These are phyloP conservation scores for Stramenopiles sp. DNA, from an alignment of 352 stramenopile genomes.

Conservation along the genomic window DNA sequence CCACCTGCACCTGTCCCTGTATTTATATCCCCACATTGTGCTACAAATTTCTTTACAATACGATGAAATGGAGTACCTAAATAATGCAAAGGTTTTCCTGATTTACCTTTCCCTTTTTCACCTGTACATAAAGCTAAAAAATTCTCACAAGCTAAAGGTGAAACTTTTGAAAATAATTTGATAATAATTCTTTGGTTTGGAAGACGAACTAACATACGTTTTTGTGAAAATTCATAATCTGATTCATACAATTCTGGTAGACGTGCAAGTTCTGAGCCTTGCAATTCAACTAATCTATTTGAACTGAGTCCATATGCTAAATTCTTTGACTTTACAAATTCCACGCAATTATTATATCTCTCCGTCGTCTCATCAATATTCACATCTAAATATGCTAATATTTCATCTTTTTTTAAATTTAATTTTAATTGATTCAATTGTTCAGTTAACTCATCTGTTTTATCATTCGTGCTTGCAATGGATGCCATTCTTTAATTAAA, in stretches of 20 bases:
- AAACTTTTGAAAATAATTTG: not conserved
- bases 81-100: not conserved
- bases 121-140: not conserved
- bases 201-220: not conserved
- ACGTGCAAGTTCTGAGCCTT: constrained; percentile 1
- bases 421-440: no score
- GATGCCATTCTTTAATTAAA: no score
- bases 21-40: not conserved
- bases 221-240: not conserved
- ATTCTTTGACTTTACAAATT: not conserved
- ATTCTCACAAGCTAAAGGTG: not conserved
- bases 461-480: no score
- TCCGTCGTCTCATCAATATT: not conserved
- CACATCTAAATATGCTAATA: not conserved
- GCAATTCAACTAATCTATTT: not conserved
- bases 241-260: not conserved
- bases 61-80: not conserved
- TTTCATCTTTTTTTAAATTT: not conserved
- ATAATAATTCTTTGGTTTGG: not conserved
- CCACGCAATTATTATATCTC: not conserved
- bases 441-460: no score
- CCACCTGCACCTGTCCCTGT: not conserved
- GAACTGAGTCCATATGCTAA: not conserved
- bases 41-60: not conserved
- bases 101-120: constrained; percentile 4